Evolutionary conservation across 305 asterid genomes (phyloP).

Genomic region (Caryopteris hybrid): DNA sequence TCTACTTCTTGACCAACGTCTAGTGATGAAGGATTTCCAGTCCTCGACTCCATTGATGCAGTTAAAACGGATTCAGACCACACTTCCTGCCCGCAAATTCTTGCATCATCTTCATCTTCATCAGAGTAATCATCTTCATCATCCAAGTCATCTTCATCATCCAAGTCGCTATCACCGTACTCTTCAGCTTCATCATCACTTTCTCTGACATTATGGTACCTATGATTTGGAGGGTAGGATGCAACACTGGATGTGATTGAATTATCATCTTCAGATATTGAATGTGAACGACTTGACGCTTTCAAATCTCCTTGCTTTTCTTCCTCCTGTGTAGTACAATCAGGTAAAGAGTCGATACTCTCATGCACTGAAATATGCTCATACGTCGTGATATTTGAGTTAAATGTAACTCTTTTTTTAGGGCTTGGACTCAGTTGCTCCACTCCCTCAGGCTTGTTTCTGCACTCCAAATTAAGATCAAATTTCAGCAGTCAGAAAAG

Average conservation of each 20-base stretch:
- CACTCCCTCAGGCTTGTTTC: constrained; percentile 53
- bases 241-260: constrained; percentile 58
- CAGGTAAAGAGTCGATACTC: constrained; percentile 58
- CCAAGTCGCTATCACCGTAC: constrained; percentile 66
- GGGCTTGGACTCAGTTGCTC: constrained; percentile 45
- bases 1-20: constrained; percentile 40
- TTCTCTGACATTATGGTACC: constrained; percentile 80
- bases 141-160: constrained; percentile 39
- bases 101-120: constrained; percentile 35
- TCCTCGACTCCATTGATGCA: constrained; percentile 50
- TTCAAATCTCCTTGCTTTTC: constrained; percentile 29
- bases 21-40: constrained; percentile 19
- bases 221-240: constrained; percentile 73
- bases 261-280: constrained; percentile 47
- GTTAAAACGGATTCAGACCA: constrained; percentile 51
- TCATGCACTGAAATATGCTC: constrained; percentile 53
- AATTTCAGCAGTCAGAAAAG: neutral
- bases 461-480: constrained; percentile 24
- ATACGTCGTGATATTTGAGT: constrained; percentile 64
- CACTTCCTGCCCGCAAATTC: constrained; percentile 32
- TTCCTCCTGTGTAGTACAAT: constrained; percentile 20
- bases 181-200: constrained; percentile 76
- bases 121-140: constrained; percentile 39
- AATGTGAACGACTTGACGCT: constrained; percentile 25
- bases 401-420: constrained; percentile 69